Base-by-base conservation (phyloP, 441 rosid species). In the Sinapis alba region DNA sequence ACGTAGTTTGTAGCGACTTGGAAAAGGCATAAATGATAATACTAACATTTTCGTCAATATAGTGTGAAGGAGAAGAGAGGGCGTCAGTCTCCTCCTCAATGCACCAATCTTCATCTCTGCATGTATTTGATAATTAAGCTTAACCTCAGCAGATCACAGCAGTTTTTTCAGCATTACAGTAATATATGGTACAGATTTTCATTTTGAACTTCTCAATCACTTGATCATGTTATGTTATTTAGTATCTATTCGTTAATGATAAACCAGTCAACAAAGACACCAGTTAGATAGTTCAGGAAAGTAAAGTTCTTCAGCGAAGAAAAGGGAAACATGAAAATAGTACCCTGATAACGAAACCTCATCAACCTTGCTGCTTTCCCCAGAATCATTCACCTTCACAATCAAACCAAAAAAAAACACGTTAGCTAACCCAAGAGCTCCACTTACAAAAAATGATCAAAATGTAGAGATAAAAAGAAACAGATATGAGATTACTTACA, bases 21-120 rank as follows among this genome's bases (percentile, higher is more conserved):
- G 36, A 50, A 27, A 74, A 11, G 27, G 34, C 11, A 69, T 54
- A 56, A 16, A 43, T 78, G 56, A 47, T 24, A 54, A 57, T 63
- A 50, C 78, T 86, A 91, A 96, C 99, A 91, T 96, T 85, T 88
- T 93, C 99, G 73, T 96, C 94, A 77, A 93, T 96, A 68, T 96
- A 93, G 83, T 90, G 91, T 64, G 98, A 93, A 20, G 96, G 99
- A 79, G 91, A 90, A 60, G 99, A 87, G 58, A 87, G 82, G 11
- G 85, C 71, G 62, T 88, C 91, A 84, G 85, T 85, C 78, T 82
- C 90, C 79, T 85, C 97, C 66, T 90, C 98, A 68, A 84, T 27
- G 73, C 79, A 84, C 93, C 97, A 93, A 73, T 90, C 98, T 60
- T 91, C 95, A 78, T 91, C 98, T 79, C 99, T 96, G 90, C 87